phyloP scores from a whole-genome alignment of 2,329 filamentous ascomycete genomes.

The Nemania sp. region DNA sequence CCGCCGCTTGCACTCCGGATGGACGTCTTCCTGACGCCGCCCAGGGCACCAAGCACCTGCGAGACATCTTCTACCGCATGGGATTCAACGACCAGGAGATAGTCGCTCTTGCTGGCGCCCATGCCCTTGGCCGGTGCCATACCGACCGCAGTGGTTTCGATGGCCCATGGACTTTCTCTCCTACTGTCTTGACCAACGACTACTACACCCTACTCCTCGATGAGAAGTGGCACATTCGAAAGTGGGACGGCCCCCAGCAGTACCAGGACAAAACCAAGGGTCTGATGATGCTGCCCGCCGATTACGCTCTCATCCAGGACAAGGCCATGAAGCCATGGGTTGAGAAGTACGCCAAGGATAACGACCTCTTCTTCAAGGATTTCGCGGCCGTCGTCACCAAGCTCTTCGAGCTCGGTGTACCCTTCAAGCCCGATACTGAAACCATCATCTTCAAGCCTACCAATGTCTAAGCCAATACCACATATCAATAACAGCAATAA shows the following conservation, averaged over 20 bases:
- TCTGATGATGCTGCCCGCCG: constrained; percentile 97
- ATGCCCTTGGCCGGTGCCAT: constrained; percentile 92
- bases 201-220: constrained; percentile 89
- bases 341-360: constrained; percentile 91
- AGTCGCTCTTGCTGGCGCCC: constrained; percentile 86
- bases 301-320: constrained; percentile 88
- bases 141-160: constrained; percentile 87
- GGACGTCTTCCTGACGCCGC: constrained; percentile 85
- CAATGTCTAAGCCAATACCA: constrained; percentile 51
- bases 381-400: constrained; percentile 82
- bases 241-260: constrained; percentile 91
- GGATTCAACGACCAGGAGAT: constrained; percentile 98
- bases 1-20: constrained; percentile 89
- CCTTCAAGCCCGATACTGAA: constrained; percentile 76
- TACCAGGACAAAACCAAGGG: constrained; percentile 86
- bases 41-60: constrained; percentile 83
- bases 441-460: constrained; percentile 74
- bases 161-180: constrained; percentile 93
- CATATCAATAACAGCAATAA: constrained; percentile 35
- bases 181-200: constrained; percentile 93
- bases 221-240: constrained; percentile 92
- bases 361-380: constrained; percentile 92
- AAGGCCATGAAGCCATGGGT: constrained; percentile 85
- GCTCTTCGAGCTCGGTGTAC: constrained; percentile 94
- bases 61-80: constrained; percentile 95